Evolutionary conservation across 371 early-diverging fungal species (phyloP), one percentile per base, ranked within the genome.

Genomic region (Syncephalastrum monosporum): DNA sequence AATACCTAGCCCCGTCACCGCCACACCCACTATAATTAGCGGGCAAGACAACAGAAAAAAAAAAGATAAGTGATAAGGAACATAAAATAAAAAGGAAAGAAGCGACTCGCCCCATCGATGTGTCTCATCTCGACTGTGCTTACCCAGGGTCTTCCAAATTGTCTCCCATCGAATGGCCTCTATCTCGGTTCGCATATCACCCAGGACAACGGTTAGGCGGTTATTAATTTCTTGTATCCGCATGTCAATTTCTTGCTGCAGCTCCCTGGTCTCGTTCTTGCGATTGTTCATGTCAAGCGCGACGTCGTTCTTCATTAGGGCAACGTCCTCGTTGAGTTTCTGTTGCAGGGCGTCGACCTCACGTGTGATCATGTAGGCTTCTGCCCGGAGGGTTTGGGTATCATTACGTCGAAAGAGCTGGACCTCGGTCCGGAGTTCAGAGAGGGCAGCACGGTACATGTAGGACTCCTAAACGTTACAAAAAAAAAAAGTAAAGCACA

Each of bases 281-380:
- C 91, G 86, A 61, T 89, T 90, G 66, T 94, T 94, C 76, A 97
- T 68, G 65, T 97, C 97, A 64, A 96, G 85, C 16, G 87, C 82
- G 38, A 96, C 87, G 17, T 95, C 94, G 7, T 88, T 82, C 68
- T 93, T 91, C 74, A 96, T 69, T 29, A 81, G 81, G 1, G 86
- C 82, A 15, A 92, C 77, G 33, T 88, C 85, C 55, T 96, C 95
- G 14, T 83, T 79, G 17, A 92, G 69, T 43, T 81, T 77, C 49
- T 91, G 92, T 33, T 79, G 82, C 63, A 95, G 53, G 0, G 80
- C 70, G 51, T 94, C 93, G 6, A 95, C 82, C 55, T 93, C 93
- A 21, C 93, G 79, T 51, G 85, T 79, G n/a, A 94, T 86, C 0
- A 71, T 57, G 1, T 92, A 85, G 0, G 86, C 62, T 49, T 92